These are phyloP conservation scores for Cladosporium austrohemisphaericum DNA, from an alignment of 2,329 filamentous ascomycete genomes.

Conservation along the genomic window DNA sequence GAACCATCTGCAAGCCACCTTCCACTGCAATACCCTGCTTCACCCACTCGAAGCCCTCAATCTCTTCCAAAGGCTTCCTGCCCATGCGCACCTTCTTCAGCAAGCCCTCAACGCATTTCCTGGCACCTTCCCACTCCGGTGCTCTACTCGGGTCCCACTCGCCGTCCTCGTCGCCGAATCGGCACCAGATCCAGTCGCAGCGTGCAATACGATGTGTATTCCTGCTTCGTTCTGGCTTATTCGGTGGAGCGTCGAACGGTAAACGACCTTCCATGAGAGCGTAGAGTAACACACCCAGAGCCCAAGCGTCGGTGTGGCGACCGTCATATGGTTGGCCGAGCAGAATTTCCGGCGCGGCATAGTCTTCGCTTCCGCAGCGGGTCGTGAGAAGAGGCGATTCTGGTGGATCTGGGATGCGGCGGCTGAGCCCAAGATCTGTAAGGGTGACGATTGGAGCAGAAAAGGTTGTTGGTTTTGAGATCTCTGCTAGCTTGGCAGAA, in stretches of 20 bases:
- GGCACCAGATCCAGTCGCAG: conserved; percentile 92
- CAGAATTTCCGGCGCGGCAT: conserved; percentile 92
- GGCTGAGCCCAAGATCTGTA: conserved; percentile 85
- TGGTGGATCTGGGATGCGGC: conserved; percentile 67
- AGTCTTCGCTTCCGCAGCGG: conserved; percentile 93
- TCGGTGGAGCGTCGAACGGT: conserved; percentile 86
- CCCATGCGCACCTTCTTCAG: conserved; percentile 74
- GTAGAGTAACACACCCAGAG: conserved; percentile 86
- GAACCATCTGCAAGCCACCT: conserved; percentile 50
- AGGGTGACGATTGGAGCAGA: conserved; percentile 81
- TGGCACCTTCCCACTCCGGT: conserved; percentile 67
- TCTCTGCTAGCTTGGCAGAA: conserved; percentile 57
- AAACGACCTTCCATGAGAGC: conserved; percentile 88
- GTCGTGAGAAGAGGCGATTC: conserved; percentile 88
- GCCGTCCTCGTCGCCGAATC: conserved; percentile 77
- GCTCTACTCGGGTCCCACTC: conserved; percentile 73
- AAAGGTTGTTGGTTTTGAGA: conserved; percentile 67
- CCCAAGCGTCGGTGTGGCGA: conserved; percentile 89
- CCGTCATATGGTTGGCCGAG: conserved; percentile 95
- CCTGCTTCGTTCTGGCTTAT: conserved; percentile 67
- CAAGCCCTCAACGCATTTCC: conserved; percentile 76
- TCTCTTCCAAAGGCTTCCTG: conserved; percentile 70
- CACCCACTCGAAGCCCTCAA: conserved; percentile 74
- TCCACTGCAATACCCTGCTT: conserved; percentile 66
- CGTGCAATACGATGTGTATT: conserved; percentile 90